Evolutionary conservation across 2,329 filamentous ascomycete genomes (phyloP), one percentile per base, ranked within the genome.

Genomic region (Neonectria magnoliae): DNA sequence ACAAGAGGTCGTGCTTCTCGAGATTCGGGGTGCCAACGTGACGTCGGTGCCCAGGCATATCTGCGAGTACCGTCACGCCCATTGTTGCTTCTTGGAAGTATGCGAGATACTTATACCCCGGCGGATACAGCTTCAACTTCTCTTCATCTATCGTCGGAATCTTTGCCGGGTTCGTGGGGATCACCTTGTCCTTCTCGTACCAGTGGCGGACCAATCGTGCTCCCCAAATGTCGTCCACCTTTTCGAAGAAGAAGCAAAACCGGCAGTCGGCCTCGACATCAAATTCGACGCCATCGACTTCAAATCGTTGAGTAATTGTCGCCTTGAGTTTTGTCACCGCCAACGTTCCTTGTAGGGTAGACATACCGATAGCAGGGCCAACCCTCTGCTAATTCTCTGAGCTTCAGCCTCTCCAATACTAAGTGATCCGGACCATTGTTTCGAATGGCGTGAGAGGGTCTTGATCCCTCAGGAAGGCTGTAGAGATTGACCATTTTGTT

Each of bases 131-230:
- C 41, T 75, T 72, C 36, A 84, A 66, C 65, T 77, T 79, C 44
- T 76, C 74, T 42, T 81, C 77, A 63, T 84, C 78, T 2, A 85
- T 61, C 6, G 62, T 55, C 0, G 83, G 83, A 13, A 83, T 71
- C 56, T 76, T 79, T 5, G 72, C 75, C 1, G 82, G 82, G 62
- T 84, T 79, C 2, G 82, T 7, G 77, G 78, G 57, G 83, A 68
- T 77, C 47, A 85, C 66, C 71, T 85, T 85, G 71, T 85, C 83
- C 76, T 85, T 85, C 72, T 85, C 84, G 64, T 85, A 85, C 78
- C 81, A 85, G 67, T 83, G 82, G 5, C 81, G 71, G 27, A 84
- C 82, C 55, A 81, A 82, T 2, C 76, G 72, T 1, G 82, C 82
- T 25, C 78, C 76, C 82, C 83, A 85, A 2, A 64, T 53, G 2